phyloP scores from a whole-genome alignment of 2,329 filamentous ascomycete genomes.

The Fusarium pseudoanthophilum region DNA sequence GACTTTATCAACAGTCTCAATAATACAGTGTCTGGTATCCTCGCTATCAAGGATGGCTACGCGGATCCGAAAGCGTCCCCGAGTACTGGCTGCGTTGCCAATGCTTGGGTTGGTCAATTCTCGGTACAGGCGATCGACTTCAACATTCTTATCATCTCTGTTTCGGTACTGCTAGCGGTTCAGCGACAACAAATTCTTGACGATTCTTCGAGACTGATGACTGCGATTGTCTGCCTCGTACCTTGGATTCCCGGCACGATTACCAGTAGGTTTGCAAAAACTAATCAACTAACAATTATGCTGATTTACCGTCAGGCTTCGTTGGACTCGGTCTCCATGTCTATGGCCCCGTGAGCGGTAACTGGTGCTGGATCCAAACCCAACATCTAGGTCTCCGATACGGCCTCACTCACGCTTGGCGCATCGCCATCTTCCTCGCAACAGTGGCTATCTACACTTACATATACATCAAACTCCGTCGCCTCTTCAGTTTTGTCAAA shows the following conservation, averaged over 20 bases:
- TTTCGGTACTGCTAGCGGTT: not conserved
- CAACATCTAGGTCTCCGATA: not conserved
- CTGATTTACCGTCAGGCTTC: not conserved
- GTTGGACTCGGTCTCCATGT: not conserved
- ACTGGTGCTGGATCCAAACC: not conserved
- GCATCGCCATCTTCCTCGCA: not conserved
- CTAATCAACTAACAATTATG: fast-evolving
- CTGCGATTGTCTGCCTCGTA: not conserved
- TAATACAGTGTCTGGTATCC: not conserved
- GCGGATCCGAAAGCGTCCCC: not conserved
- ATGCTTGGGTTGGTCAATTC: constrained; percentile 5
- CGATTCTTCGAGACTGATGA: not conserved
- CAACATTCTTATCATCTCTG: not conserved
- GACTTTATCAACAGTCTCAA: not conserved
- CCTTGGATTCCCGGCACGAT: not conserved
- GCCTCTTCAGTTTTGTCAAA: not conserved
- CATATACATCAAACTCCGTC: not conserved
- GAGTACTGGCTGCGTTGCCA: not conserved
- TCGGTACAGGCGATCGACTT: not conserved
- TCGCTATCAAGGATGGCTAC: not conserved
- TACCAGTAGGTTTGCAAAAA: not conserved
- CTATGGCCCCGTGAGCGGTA: not conserved
- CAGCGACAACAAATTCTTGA: not conserved
- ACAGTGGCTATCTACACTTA: not conserved
- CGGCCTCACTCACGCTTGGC: not conserved